Conservation (phyloP, 495 filamentous ascomycete species). For the Tuber calosporum region DNA sequence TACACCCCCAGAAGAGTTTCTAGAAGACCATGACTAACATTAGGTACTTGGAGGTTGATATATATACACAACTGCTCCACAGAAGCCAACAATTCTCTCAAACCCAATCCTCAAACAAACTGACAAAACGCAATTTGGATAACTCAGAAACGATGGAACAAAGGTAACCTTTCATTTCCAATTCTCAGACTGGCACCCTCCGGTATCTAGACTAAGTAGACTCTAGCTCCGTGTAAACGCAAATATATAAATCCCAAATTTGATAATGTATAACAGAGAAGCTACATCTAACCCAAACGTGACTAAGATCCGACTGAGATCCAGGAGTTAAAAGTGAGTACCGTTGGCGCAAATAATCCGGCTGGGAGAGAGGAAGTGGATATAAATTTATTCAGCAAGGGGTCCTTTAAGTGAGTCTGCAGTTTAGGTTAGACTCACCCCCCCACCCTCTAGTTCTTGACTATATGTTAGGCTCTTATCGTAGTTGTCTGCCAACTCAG, state of each 20-base stretch:
- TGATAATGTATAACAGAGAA: not conserved
- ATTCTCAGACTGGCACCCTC: not conserved
- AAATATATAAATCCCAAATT: not conserved
- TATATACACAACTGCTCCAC: not conserved
- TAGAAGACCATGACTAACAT: not conserved
- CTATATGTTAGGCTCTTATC: not conserved
- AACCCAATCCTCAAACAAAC: too few relatives aligned
- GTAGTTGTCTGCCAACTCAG: not conserved
- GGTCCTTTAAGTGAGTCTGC: not conserved
- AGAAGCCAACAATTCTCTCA: not conserved
- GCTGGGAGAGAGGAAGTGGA: not conserved
- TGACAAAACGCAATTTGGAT: too few relatives aligned
- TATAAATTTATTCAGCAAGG: not conserved
- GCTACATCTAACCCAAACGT: not conserved
- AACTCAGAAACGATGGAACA: not conserved
- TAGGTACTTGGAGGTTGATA: not conserved
- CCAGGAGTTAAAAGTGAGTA: not conserved
- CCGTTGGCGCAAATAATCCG: not conserved
- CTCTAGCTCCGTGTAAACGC: not conserved
- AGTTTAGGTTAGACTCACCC: not conserved
- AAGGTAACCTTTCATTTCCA: not conserved
- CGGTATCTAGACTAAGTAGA: not conserved
- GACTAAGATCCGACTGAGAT: not conserved
- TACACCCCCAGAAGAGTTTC: not conserved
- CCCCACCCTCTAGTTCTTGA: not conserved